Evolutionary conservation across 441 rosid genomes (phyloP), one percentile per base, ranked within the genome.

Genomic region (Metrosideros polymorpha): DNA sequence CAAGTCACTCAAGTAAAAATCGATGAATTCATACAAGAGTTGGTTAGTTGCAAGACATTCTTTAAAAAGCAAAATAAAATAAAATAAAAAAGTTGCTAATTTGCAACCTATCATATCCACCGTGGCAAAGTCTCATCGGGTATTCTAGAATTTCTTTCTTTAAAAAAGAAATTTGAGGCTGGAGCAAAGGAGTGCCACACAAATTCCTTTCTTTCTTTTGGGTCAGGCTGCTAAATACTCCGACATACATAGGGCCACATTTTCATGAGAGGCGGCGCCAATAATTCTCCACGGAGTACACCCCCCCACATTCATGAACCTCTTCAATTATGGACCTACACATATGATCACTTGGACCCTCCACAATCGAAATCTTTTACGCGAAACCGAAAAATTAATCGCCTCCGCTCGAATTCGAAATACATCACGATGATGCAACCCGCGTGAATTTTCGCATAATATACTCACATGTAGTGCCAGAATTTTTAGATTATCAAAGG

Each of bases 41-140:
- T 32, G 77, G 4, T 8, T 18, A 8, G 12, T 9, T 10, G 6
- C 32, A 17, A 2, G 76, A 6, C 13, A 9, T 18, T 9, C 12
- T 32, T 32, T 0, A 2, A 17, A 19, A 32, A 29, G 17, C 14
- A 29, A 1, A 50, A 50, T 12, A 45, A 49, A 5, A 12, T 4
- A 49, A 49, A 50, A 4, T 6, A 14, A 50, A 50, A 49, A 32
- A 7, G 71, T 17, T 32, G 12, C 12, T 4, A 30, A 61, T 61
- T 17, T 30, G 24, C 25, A 8, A 30, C 18, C 3, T 7, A 30
- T 9, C 12, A 8, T 18, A 17, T 61, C 42, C 17, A 30, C 30
- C 42, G 9, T 7, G 5, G 12, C 71, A 30, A 30, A 29, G 10
- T 17, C 22, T 5, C 63, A 2, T n/a, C 13, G 17, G 3, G 17